Evolutionary conservation across 768 basidiomycete species (phyloP), one percentile per base, ranked within the genome.

Genomic region (Dacryopinax primogenitus): DNA sequence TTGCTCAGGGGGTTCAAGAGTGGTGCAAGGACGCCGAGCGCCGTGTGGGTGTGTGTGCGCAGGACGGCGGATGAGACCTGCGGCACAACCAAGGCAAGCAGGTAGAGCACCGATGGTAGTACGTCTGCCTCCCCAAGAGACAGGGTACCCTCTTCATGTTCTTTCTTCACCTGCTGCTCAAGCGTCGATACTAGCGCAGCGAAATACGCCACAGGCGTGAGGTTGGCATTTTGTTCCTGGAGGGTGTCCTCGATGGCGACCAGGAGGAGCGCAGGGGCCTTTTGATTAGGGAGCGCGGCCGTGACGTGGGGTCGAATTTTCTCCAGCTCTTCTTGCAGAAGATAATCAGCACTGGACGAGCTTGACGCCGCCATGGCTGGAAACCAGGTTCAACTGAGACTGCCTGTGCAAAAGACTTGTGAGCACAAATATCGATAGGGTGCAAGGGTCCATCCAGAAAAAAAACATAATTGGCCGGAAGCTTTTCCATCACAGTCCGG

Each of bases 201-300:
- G 75, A 94, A 96, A 78, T 97, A 98, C 33, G 96, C 95, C 0
- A 92, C 92, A 6, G 94, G 81, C 7, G 87, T 81, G 39, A 77
- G 76, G 63, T 87, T 85, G 7, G 86, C 79, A 67, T 77, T 78
- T 70, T 87, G 86, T 70, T 90, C 88, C 69, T 80, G 77, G 69
- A 86, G 82, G 12, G 76, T 76, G 16, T 84, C 81, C 75, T 98
- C 95, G 69, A 98, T 79, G 1, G 92, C 94, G 65, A 81, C 76
- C 45, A 98, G 81, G 26, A 98, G 83, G 51, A 82, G 84, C 30
- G 94, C 95, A 3, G 93, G 92, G 65, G 87, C 82, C 73, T 90
- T 90, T 77, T 97, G 93, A 72, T 95, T 90, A 0, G 85, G 73
- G n/a, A 94, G 78, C 6, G 83, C 80, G 0, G 92, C 94, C 33